Evolutionary conservation across 139 green algal genomes (phyloP).

Genomic region (Coccomyxa sp.): DNA sequence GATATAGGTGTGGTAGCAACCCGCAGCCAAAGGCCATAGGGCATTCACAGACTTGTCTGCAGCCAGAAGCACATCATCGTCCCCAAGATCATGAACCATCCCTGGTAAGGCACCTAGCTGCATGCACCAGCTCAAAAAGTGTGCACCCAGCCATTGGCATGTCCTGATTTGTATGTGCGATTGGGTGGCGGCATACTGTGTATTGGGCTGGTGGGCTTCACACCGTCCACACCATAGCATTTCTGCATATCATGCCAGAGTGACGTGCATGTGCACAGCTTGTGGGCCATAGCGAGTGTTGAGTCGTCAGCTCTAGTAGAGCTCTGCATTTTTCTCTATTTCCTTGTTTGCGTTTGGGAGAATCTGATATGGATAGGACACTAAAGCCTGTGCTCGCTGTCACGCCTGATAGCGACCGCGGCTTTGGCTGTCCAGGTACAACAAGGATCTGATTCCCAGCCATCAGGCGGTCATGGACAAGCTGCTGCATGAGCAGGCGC

Average conservation of each 20-base stretch:
- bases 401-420: neutral
- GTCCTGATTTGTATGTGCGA: neutral
- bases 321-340: neutral
- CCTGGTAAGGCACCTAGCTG: constrained; percentile 11
- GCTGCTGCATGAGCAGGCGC: neutral
- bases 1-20: no score
- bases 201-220: neutral
- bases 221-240: neutral
- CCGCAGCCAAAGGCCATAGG: neutral
- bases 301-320: neutral
- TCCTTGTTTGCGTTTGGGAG: neutral
- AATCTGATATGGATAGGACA: neutral
- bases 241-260: neutral
- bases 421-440: constrained; percentile 9
- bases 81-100: constrained; percentile 24
- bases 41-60: constrained; percentile 24
- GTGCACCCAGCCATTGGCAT: neutral
- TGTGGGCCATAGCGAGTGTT: neutral
- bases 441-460: neutral
- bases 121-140: neutral
- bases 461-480: constrained; percentile 2
- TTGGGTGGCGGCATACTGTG: neutral
- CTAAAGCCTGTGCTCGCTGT: neutral
- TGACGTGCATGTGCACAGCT: neutral
- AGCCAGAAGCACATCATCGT: constrained; percentile 16